Percentiles rank a stretch among this genome's conserved stretches.
Conservation (phyloP, 345 rosid species). For the Ceriops decandra region DNA sequence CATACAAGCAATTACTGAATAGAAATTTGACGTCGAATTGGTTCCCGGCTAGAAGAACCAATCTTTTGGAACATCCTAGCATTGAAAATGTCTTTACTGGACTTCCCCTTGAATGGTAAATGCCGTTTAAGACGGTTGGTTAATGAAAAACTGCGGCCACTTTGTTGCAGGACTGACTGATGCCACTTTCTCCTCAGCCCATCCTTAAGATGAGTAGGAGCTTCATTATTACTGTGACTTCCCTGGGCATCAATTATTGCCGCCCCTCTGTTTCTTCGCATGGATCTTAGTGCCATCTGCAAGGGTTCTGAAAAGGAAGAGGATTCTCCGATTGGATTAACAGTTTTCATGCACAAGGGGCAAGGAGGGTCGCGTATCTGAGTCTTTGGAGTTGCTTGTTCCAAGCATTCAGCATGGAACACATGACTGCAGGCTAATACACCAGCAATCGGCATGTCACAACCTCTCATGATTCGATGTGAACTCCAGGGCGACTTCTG, state of each 20-base stretch:
- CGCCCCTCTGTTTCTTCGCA: slow-evolving; percentile 51
- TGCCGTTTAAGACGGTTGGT: slow-evolving; percentile 45
- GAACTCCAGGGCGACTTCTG: slow-evolving; percentile 92
- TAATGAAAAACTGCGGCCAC: slow-evolving; percentile 38
- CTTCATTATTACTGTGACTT: slow-evolving; percentile 23
- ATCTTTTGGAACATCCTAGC: slow-evolving; percentile 30
- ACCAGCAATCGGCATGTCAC: slow-evolving; percentile 78
- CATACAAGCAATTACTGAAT: slow-evolving; percentile 20
- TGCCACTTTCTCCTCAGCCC: slow-evolving; percentile 44
- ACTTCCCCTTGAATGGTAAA: slow-evolving; percentile 35
- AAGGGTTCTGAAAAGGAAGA: slow-evolving; percentile 53
- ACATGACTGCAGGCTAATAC: slow-evolving; percentile 79
- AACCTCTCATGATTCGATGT: slow-evolving; percentile 57
- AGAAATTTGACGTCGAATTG: slow-evolving; percentile 17
- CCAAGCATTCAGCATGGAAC: slow-evolving; percentile 91
- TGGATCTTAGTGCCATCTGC: slow-evolving; percentile 59
- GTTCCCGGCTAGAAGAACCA: slow-evolving; percentile 30
- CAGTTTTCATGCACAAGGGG: slow-evolving; percentile 56
- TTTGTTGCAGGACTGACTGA: slow-evolving; percentile 16
- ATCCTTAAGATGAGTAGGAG: slow-evolving; percentile 29
- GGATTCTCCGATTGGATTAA: slow-evolving; percentile 44
- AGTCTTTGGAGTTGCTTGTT: slow-evolving; percentile 60
- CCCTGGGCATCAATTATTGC: slow-evolving; percentile 40
- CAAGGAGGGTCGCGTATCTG: slow-evolving; percentile 73
- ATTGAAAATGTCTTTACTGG: slow-evolving; percentile 28